A percentile compares a stretch with the other conserved stretches of the same genome.
Evolutionary conservation across 768 basidiomycete species (phyloP).

Genomic region (Dictyophora rubrovolvata): DNA sequence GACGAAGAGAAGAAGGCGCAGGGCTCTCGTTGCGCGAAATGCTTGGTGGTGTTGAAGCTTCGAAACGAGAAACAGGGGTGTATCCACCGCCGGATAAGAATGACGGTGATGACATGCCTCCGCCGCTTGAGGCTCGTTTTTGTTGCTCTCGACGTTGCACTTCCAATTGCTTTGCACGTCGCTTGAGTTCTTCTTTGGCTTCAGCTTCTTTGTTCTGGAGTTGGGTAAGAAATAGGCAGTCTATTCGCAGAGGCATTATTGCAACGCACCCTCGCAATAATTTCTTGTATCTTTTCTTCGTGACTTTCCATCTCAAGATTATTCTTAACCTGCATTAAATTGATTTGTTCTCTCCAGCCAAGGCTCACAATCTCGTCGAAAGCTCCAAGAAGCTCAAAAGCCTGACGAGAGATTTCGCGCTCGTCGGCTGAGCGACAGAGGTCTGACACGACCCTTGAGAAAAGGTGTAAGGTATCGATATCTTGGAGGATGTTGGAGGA

Average conservation of each 20-base stretch:
- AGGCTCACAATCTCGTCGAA: constrained; percentile 95
- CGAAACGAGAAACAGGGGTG: constrained; percentile 60
- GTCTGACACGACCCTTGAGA: constrained; percentile 89
- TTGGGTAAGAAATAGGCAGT: neutral
- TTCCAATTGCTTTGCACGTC: constrained; percentile 94
- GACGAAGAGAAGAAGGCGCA: constrained; percentile 39
- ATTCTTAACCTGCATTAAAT: constrained; percentile 67
- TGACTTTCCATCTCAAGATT: constrained; percentile 85
- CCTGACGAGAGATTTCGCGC: constrained; percentile 79
- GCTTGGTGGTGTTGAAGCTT: constrained; percentile 43
- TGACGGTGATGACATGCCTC: constrained; percentile 40
- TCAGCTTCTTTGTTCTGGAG: constrained; percentile 94
- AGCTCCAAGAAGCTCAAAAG: constrained; percentile 88
- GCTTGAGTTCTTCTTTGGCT: constrained; percentile 97
- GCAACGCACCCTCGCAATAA: constrained; percentile 71
- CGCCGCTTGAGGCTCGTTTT: constrained; percentile 47
- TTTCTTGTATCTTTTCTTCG: constrained; percentile 94
- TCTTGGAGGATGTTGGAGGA: constrained; percentile 98
- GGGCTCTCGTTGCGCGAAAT: constrained; percentile 32
- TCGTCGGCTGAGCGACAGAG: constrained; percentile 81
- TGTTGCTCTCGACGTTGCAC: constrained; percentile 96
- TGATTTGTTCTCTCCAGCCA: constrained; percentile 75
- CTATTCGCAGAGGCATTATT: neutral
- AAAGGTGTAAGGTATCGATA: constrained; percentile 90
- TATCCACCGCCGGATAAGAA: constrained; percentile 50